A percentile compares a stretch with the other conserved stretches of the same genome.
phyloP scores from a whole-genome alignment of 2,329 filamentous ascomycete genomes.

The Alternaria solani region DNA sequence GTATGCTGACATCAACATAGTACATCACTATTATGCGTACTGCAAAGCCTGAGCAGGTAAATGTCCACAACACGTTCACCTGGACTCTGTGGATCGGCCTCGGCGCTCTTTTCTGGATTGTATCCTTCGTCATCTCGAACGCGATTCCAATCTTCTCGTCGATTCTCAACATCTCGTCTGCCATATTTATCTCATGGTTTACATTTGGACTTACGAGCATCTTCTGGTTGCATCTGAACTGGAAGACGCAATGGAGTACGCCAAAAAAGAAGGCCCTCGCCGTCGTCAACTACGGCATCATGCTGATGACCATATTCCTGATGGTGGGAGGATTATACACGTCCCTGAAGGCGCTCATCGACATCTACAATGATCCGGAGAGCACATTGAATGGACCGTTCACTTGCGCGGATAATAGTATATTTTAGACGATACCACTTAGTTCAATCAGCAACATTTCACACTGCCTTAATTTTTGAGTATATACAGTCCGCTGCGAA shows the following conservation, averaged over 20 bases:
- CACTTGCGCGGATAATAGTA: constrained; percentile 40
- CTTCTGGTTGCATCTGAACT: constrained; percentile 60
- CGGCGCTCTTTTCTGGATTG: constrained; percentile 60
- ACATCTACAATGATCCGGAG: constrained; percentile 39
- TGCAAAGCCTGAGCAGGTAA: constrained; percentile 32
- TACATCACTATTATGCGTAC: constrained; percentile 68
- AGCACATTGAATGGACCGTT: constrained; percentile 38
- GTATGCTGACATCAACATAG: constrained; percentile 35
- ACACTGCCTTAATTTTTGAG: background rate
- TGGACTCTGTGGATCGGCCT: constrained; percentile 72
- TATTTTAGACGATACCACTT: constrained; percentile 29
- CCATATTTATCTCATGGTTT: constrained; percentile 72
- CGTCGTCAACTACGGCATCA: constrained; percentile 54
- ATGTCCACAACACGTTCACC: constrained; percentile 58
- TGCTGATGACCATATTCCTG: constrained; percentile 44
- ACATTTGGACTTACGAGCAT: constrained; percentile 59
- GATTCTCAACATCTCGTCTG: constrained; percentile 66
- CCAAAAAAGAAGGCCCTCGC: constrained; percentile 55
- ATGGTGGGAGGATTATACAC: constrained; percentile 39
- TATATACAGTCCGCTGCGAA: background rate
- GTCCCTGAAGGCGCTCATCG: constrained; percentile 37
- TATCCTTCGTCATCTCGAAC: constrained; percentile 55
- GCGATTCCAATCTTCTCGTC: constrained; percentile 67
- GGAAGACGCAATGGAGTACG: constrained; percentile 38
- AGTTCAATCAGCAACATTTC: background rate